phyloP scores from a whole-genome alignment of 148 eudicot genomes.

The Silene conica region DNA sequence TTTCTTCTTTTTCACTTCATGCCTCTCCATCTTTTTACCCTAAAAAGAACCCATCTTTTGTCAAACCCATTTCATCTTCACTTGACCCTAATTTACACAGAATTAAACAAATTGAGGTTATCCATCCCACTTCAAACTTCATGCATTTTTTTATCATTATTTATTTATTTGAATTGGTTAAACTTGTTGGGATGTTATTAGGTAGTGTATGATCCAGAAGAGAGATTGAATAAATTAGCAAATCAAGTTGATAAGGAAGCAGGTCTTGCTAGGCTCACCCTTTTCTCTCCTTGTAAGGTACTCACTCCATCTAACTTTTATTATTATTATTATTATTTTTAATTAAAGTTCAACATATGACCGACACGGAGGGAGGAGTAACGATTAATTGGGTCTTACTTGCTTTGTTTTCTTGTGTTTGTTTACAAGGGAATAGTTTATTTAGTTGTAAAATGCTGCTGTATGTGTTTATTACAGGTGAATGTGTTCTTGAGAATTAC shows the following conservation, averaged over 20 bases:
- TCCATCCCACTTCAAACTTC: constrained; percentile 1
- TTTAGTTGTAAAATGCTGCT: constrained; percentile 11
- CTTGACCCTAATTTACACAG: constrained; percentile 35
- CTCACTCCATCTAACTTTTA: no score
- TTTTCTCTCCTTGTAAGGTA: constrained; percentile 99
- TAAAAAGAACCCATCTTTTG: constrained; percentile 39
- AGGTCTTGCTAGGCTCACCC: constrained; percentile 77
- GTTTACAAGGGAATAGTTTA: neutral
- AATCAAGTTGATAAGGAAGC: constrained; percentile 78
- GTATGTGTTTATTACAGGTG: constrained; percentile 43
- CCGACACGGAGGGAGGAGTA: no score
- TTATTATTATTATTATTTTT: no score
- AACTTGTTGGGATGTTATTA: constrained; percentile 27
- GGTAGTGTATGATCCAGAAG: constrained; percentile 81
- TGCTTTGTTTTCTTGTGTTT: constrained; percentile 5
- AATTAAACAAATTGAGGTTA: constrained; percentile 60
- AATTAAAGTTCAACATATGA: no score
- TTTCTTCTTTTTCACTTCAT: constrained; percentile 27
- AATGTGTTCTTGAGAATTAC: constrained; percentile 96
- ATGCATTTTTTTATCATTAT: neutral
- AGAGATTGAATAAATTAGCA: constrained; percentile 60
- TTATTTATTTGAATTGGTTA: neutral
- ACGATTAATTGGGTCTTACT: neutral
- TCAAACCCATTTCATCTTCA: constrained; percentile 47
- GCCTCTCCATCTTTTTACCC: constrained; percentile 25